Base-by-base conservation (phyloP, 1,139 yeast genomes). In the Saccharomyces hybrid region DNA sequence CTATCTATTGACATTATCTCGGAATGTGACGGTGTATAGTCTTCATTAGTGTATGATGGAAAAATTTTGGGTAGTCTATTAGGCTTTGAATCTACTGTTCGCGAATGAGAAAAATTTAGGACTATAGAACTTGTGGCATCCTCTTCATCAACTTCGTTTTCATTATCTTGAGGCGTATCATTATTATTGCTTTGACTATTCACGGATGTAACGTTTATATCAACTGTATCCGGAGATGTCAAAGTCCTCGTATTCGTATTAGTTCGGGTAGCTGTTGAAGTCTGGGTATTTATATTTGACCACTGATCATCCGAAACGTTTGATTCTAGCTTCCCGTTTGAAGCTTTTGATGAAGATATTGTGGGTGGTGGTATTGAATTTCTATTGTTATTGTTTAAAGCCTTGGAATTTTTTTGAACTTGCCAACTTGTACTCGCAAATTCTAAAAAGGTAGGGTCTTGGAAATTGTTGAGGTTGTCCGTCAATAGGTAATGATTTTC, bases 401-500 rank as follows among this genome's bases (percentile, higher is more conserved):
- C 13, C 25, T 38, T 38, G 2, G 44, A 20, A 38, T 38, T 38
- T 11, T 38, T 38, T 38, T 38, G 44, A 38, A 31, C 26, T 44
- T 50, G 46, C 52, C 52, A 50, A 32, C 32, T 50, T 7, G 52
- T 42, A 26, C 42, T 42, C 13, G 48, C 61, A 52, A 60, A 59
- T 32, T 61, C 61, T 42, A 65, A 52, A 54, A 66, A 65, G 16
- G 59, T 54, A 28, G 62, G 59, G 47, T 67, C 69, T 44, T 63
- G 59, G 51, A 68, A 66, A 49, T 66, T 68, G 53, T 67, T 63
- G 27, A 60, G 47, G 6, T 56, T 59, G 56, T 69, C 72, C 25
- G 62, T 61, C 42, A 68, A 55, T n/a, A 68, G 52, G 49, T 69
- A 68, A 55, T 68, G 71, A 27, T 64, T 64, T 55, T 69, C 71